Base-by-base conservation (phyloP, 2,329 filamentous ascomycete species). In the Metarhizium guizhouense region DNA sequence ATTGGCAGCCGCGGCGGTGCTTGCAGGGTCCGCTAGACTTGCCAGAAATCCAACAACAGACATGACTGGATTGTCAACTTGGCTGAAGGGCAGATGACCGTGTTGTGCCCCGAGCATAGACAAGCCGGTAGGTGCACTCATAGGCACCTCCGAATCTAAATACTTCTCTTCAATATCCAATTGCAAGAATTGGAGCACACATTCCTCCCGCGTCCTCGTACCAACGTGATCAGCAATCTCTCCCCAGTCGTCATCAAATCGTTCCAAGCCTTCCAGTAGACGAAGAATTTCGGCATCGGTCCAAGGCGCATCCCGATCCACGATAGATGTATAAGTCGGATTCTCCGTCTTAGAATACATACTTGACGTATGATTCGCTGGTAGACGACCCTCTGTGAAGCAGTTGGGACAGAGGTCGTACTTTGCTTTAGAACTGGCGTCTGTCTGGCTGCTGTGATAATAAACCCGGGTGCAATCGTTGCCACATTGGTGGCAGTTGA, bases 121-220 rank as follows among this genome's bases (percentile, higher is more conserved):
- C 55, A 88, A 75, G 7, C 84, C 81, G 1, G 74, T 81, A 11
- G 77, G 79, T 51, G 77, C 76, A 56, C 75, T 77, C 54, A 81
- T 71, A 2, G 70, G 65, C 3, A 66, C 63, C 64, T 93, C 86
- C 7, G 90, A 84, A 64, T 97, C 92, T 10, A 96, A 77, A 67
- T 96, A 99, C 70, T 95, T 95, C 75, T 96, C 93, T 70, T 97
- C 94, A 59, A 99, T 99, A 63, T 96, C 93, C 40, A 99, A 79
- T 67, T 96, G 91, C 60, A 99, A 72, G 76, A 99, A 99, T 69
- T 96, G 94, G 64, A 97, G 80, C 16, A 97, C 93, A 69, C 94
- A 99, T 74, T 99, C 93, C 70, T 99, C 95, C 54, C 90, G 82
- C 2, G 91, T 96, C 58, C 93, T 86, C 3, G 90, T 95, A 51